Percentiles rank a stretch among this genome's conserved stretches.
Conservation (phyloP, 495 filamentous ascomycete genomes). For the Mycothermus thermophilus region DNA sequence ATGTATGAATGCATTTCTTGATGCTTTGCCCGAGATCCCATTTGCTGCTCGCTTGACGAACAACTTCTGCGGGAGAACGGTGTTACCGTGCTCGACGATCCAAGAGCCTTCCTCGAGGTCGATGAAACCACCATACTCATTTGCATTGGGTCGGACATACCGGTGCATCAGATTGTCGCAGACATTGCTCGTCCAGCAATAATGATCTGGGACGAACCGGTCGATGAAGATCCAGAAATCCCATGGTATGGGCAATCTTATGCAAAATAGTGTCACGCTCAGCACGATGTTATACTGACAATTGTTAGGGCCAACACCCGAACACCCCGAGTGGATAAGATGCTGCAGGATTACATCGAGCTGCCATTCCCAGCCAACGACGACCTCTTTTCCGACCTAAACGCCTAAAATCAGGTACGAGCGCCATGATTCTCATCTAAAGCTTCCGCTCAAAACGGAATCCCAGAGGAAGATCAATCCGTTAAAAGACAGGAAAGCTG, state of each 20-base stretch:
- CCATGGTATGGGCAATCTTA: too few species aligned
- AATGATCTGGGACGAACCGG: slow-evolving; percentile 17
- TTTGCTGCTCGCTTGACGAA: background rate
- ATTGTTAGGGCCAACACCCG: background rate
- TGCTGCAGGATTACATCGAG: slow-evolving; percentile 2
- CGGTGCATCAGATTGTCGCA: slow-evolving; percentile 20
- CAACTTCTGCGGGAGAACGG: background rate
- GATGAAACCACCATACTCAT: slow-evolving; percentile 18
- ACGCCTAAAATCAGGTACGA: too few species aligned
- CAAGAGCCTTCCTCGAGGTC: slow-evolving; percentile 16
- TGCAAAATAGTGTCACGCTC: too few species aligned
- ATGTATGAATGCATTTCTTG: background rate
- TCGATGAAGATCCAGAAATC: background rate
- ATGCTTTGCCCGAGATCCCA: slow-evolving; percentile 5
- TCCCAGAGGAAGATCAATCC: too few species aligned
- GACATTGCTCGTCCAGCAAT: slow-evolving; percentile 20
- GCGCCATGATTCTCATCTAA: too few species aligned
- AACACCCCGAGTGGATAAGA: background rate
- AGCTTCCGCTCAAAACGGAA: too few species aligned
- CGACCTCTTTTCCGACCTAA: background rate
- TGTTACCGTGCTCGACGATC: slow-evolving; percentile 17
- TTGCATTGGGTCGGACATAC: slow-evolving; percentile 13
- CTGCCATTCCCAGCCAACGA: background rate
- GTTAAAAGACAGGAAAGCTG: too few species aligned
- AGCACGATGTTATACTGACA: too few species aligned